Percentiles rank a stretch among this genome's conserved stretches.
phyloP scores from a whole-genome alignment of 2,329 filamentous ascomycete genomes.

The Cordyceps cateniannulata region DNA sequence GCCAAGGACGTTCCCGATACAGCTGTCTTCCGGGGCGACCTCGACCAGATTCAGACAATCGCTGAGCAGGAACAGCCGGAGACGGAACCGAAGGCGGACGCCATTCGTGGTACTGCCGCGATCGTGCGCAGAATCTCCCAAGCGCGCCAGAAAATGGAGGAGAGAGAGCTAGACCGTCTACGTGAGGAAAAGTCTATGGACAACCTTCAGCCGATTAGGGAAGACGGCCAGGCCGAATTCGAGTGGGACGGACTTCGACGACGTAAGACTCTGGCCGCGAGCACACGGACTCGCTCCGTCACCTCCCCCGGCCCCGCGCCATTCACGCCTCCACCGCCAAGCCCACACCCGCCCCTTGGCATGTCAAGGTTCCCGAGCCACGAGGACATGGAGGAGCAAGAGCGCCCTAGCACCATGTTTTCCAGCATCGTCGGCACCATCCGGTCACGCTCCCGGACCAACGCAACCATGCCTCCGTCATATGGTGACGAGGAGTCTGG shows the following conservation, averaged over 20 bases:
- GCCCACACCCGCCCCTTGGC: slow-evolving; percentile 68
- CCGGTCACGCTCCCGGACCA: slow-evolving; percentile 27
- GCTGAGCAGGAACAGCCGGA: slow-evolving; percentile 95
- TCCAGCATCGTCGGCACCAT: slow-evolving; percentile 53
- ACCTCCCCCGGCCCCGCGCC: slow-evolving; percentile 21
- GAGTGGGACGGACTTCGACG: slow-evolving; percentile 91
- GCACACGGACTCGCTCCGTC: slow-evolving; percentile 11
- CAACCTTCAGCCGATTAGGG: slow-evolving; percentile 65
- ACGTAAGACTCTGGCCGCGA: slow-evolving; percentile 49
- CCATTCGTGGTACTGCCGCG: slow-evolving; percentile 83
- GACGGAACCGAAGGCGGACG: slow-evolving; percentile 90
- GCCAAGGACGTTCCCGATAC: slow-evolving; percentile 95
- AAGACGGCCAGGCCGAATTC: slow-evolving; percentile 62
- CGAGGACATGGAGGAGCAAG: slow-evolving; percentile 51
- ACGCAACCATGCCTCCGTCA: slow-evolving; percentile 25
- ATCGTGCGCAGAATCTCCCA: slow-evolving; percentile 78
- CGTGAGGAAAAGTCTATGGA: slow-evolving; percentile 71
- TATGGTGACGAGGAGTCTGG: slow-evolving; percentile 30
- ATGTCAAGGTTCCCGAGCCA: slow-evolving; percentile 74
- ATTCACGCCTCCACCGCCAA: slow-evolving; percentile 29
- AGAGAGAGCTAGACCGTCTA: slow-evolving; percentile 70
- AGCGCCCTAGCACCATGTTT: slow-evolving; percentile 41
- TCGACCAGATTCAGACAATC: slow-evolving; percentile 92
- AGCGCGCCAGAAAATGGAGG: slow-evolving; percentile 69
- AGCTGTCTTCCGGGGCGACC: slow-evolving; percentile 83